These are phyloP conservation scores for Yamadazyma friedrichii DNA, from an alignment of 1,139 yeast genomes.

Conservation along the genomic window DNA sequence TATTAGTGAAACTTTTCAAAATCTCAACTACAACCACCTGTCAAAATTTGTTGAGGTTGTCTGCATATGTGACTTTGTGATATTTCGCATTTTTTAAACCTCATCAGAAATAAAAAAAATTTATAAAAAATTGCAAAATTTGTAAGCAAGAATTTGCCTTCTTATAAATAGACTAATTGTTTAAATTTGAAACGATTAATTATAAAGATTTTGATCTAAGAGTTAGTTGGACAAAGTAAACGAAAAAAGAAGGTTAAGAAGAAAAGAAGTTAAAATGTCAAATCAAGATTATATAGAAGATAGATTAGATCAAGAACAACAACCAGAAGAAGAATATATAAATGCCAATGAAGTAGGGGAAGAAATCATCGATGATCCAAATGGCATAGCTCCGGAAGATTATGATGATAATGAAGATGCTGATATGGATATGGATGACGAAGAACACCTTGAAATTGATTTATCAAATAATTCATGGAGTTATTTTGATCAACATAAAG, in stretches of 20 bases:
- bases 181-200: not conserved
- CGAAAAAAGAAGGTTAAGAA: not conserved
- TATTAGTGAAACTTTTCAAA: not conserved
- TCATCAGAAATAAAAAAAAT: constrained; percentile 4
- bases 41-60: not conserved
- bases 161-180: not conserved
- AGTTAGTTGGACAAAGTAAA: no score
- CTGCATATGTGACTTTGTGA: not conserved
- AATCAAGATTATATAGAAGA: constrained; percentile 1
- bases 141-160: constrained; percentile 4
- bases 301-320: constrained; percentile 8
- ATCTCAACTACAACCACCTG: not conserved
- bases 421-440: constrained; percentile 27
- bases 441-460: constrained; percentile 52
- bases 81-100: constrained; percentile 1
- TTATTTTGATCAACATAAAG: constrained; percentile 85
- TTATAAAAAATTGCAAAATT: constrained; percentile 5
- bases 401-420: constrained; percentile 32
- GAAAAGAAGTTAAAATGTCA: not conserved
- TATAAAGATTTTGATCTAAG: not conserved
- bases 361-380: constrained; percentile 44
- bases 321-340: constrained; percentile 49
- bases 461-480: constrained; percentile 85
- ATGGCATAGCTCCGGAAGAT: constrained; percentile 38
- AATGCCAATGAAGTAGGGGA: constrained; percentile 59